Evolutionary conservation across 148 eudicot genomes (phyloP).

Genomic region (Spergularia bocconei): DNA sequence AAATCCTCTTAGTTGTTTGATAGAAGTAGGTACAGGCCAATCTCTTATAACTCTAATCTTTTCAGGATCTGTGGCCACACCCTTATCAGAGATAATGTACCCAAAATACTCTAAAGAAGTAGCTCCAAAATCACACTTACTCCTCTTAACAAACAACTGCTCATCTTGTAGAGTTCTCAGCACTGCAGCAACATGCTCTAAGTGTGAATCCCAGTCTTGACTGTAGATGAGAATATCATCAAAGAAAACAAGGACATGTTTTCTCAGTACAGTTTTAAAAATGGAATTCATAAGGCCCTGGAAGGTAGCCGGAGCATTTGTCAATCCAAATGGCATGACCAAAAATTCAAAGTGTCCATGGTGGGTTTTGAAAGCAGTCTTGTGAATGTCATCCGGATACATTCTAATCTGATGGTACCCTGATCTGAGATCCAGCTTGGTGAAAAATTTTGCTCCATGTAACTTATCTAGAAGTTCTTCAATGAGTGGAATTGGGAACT

Average conservation of each 20-base stretch:
- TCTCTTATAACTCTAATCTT: neutral
- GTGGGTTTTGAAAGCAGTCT: slow-evolving; percentile 2
- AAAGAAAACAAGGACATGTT: neutral
- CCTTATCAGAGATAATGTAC: neutral
- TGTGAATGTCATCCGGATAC: neutral
- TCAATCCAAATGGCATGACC: neutral
- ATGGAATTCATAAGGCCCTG: neutral
- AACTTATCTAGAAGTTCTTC: neutral
- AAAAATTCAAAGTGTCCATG: neutral
- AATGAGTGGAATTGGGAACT: neutral
- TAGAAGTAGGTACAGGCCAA: neutral
- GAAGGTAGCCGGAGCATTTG: slow-evolving; percentile 1
- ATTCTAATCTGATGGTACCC: neutral
- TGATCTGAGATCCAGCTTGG: neutral
- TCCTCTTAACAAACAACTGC: neutral
- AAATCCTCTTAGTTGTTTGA: neutral
- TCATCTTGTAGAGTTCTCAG: neutral
- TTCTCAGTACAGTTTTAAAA: neutral
- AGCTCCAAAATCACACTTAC: neutral
- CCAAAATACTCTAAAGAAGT: neutral
- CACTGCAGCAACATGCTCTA: no score
- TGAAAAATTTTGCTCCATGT: neutral
- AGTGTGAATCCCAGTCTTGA: neutral
- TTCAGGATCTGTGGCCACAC: neutral
- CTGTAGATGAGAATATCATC: neutral